Base-by-base conservation (phyloP, 148 eudicot genomes). In the Linanthus parryae region DNA sequence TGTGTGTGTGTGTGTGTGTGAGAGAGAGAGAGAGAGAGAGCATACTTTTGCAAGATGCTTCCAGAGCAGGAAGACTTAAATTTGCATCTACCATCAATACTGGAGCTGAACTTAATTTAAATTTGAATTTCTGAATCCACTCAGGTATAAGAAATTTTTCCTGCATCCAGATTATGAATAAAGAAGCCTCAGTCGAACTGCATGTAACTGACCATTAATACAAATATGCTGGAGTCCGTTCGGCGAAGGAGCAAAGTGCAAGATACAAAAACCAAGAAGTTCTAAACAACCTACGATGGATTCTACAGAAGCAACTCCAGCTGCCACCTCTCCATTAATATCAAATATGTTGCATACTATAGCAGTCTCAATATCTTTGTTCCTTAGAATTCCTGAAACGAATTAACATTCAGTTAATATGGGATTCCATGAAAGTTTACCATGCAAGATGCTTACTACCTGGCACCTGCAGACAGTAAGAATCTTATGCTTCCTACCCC, bases 31-130 rank as follows among this genome's bases (percentile, higher is more conserved):
- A 18, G 14, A 23, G 37, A 56, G 27, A 40, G 3, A 30, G 39
- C 45, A 30, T 84, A 88, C 99, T 44, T 68, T 50, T 74, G 70
- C 99, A 92, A 30, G 91, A 72, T 54, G 80, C 77, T 52, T 61
- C 62, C 44, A 88, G 76, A 48, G 96, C 59, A 3, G 68, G 57
- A 57, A 75, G 63, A 59, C 80, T 88, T 69, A 92, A 76, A 63
- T 92, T 92, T 57, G 99, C 96, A 82, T 92, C 99, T 62, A 88
- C 72, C 91, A 92, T 76, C 83, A 88, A 35, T 36, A 92, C 11
- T 3, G 95, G 95, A 64, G 95, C 76, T 69, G 70, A 64, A 25
- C 44, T 17, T 36, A 92, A 44, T 35, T 52, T 60, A 42, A 57
- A 48, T 34, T 47, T 70, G 61, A 88, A 92, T 28, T 58, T 67